Evolutionary conservation across 2,329 filamentous ascomycete genomes (phyloP).

Genomic region (Coniochaeta prunicola): DNA sequence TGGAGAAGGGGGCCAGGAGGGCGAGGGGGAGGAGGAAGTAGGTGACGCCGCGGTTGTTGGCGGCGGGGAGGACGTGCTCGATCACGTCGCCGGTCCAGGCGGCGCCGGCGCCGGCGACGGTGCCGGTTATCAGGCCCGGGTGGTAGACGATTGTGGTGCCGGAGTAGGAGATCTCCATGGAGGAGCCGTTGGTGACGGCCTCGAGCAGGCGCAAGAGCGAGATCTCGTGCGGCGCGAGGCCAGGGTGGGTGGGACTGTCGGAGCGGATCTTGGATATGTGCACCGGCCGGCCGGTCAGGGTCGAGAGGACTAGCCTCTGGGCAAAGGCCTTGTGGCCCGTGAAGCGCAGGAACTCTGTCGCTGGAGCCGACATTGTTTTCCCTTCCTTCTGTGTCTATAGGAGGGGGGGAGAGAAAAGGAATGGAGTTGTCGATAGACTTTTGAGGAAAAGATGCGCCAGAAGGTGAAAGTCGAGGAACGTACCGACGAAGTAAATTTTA

Average conservation of each 20-base stretch:
- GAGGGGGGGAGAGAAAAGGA: too few relatives aligned
- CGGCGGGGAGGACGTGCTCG: slow-evolving; percentile 70
- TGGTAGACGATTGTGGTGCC: slow-evolving; percentile 90
- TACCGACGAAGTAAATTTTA: too few relatives aligned
- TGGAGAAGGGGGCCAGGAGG: slow-evolving; percentile 86
- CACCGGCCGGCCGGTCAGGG: slow-evolving; percentile 80
- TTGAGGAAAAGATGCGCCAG: not conserved
- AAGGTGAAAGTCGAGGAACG: not conserved
- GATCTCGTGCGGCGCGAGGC: slow-evolving; percentile 86
- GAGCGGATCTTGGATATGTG: slow-evolving; percentile 93
- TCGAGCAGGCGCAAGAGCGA: slow-evolving; percentile 94
- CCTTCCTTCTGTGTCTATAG: too few relatives aligned
- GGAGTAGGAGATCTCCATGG: slow-evolving; percentile 93
- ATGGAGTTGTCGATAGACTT: not conserved
- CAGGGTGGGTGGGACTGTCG: slow-evolving; percentile 76
- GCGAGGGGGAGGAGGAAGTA: slow-evolving; percentile 91
- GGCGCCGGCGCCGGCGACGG: slow-evolving; percentile 67
- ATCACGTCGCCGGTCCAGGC: slow-evolving; percentile 63
- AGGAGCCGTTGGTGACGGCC: slow-evolving; percentile 87
- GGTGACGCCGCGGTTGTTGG: slow-evolving; percentile 72
- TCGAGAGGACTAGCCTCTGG: slow-evolving; percentile 80
- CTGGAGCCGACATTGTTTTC: slow-evolving; percentile 31
- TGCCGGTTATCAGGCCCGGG: slow-evolving; percentile 86
- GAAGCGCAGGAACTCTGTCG: slow-evolving; percentile 61
- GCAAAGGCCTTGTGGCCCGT: slow-evolving; percentile 78